Percentiles rank a stretch among this genome's conserved stretches.
These are phyloP conservation scores for Coccomyxa sp. DNA, from an alignment of 139 green algal species.

Conservation along the genomic window DNA sequence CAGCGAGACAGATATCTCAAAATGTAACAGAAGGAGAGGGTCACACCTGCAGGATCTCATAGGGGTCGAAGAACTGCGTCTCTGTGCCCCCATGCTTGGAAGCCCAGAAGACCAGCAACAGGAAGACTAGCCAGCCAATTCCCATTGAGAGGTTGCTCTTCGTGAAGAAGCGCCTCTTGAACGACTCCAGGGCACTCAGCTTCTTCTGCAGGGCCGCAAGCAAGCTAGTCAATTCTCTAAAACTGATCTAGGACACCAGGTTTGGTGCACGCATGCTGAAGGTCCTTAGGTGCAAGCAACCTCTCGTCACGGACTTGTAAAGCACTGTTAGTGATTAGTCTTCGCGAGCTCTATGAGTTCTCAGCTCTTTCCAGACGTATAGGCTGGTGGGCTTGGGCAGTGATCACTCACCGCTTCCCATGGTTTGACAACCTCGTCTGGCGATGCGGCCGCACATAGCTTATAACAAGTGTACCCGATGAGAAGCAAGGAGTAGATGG, in stretches of 20 bases:
- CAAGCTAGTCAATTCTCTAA: too few species aligned
- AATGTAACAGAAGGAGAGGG: not conserved
- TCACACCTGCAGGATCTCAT: slow-evolving; percentile 71
- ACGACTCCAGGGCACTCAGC: not conserved
- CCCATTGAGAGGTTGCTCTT: slow-evolving; percentile 51
- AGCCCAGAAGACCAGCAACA: slow-evolving; percentile 51
- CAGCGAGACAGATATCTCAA: not conserved
- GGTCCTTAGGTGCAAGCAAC: too few species aligned
- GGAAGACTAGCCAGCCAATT: slow-evolving; percentile 50
- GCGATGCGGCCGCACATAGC: slow-evolving; percentile 33
- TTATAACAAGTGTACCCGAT: slow-evolving; percentile 74
- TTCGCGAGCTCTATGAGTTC: too few species aligned
- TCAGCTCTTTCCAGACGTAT: slow-evolving; percentile 18
- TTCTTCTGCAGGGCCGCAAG: too few species aligned
- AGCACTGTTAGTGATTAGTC: too few species aligned
- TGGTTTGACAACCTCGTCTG: slow-evolving; percentile 35
- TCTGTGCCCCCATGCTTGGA: slow-evolving; percentile 36
- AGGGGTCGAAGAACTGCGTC: slow-evolving; percentile 79
- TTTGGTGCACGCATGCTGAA: too few species aligned
- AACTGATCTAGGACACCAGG: too few species aligned
- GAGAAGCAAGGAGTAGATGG: slow-evolving; percentile 63
- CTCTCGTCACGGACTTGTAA: too few species aligned
- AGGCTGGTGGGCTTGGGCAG: slow-evolving; percentile 8
- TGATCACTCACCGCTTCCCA: slow-evolving; percentile 12
- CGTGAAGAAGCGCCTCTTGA: not conserved